A percentile compares a stretch with the other conserved stretches of the same genome.
Evolutionary conservation across 2,329 filamentous ascomycete genomes (phyloP).

Genomic region (Coleophoma cylindrospora): DNA sequence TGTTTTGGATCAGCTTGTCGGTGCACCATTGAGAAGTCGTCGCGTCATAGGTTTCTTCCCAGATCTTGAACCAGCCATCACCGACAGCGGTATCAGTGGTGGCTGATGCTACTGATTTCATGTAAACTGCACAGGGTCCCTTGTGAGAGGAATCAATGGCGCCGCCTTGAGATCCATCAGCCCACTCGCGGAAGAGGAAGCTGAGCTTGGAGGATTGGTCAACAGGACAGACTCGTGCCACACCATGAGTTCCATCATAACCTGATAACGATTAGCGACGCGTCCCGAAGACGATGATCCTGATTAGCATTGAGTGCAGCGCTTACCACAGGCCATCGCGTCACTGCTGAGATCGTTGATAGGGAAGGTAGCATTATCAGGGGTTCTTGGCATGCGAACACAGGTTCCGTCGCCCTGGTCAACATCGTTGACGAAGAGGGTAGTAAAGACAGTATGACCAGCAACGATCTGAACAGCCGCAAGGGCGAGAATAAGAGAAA

Average conservation of each 20-base stretch:
- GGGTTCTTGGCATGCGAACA: constrained; percentile 58
- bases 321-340: constrained; percentile 68
- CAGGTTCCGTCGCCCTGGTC: constrained; percentile 68
- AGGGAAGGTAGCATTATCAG: constrained; percentile 48
- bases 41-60: constrained; percentile 60
- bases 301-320: background rate
- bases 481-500: constrained; percentile 9
- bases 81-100: constrained; percentile 48
- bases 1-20: constrained; percentile 59
- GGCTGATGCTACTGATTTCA: constrained; percentile 63
- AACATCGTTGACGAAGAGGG: constrained; percentile 54
- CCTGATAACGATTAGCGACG: constrained; percentile 24
- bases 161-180: constrained; percentile 48
- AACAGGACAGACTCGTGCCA: constrained; percentile 39
- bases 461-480: constrained; percentile 23
- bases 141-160: constrained; percentile 56
- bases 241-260: constrained; percentile 40
- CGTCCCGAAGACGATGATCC: too few relatives aligned
- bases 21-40: constrained; percentile 60
- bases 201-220: constrained; percentile 14
- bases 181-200: constrained; percentile 61
- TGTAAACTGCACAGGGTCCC: constrained; percentile 68
- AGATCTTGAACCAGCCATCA: constrained; percentile 75
- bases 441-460: constrained; percentile 61
- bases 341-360: constrained; percentile 50